These are phyloP conservation scores for Kluyveromyces starmeri DNA, from an alignment of 805 yeast genomes.

Conservation along the genomic window DNA sequence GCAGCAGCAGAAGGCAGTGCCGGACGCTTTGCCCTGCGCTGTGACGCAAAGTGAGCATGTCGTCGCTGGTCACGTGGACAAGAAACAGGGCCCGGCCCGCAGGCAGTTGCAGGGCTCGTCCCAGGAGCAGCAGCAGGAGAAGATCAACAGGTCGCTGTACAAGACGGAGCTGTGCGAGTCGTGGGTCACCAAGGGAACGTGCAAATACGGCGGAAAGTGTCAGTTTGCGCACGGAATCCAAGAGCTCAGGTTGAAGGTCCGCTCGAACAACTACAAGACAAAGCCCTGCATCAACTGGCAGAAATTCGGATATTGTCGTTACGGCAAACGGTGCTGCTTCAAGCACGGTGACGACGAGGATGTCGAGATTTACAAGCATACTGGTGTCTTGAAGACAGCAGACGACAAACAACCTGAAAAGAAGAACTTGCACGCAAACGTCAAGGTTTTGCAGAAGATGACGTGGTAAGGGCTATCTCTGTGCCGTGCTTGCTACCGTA, in stretches of 20 bases:
- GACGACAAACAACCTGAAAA: constrained; percentile 7
- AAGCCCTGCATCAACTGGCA: constrained; percentile 88
- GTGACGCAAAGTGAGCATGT: constrained; percentile 4
- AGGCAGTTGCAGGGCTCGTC: constrained; percentile 6
- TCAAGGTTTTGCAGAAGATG: constrained; percentile 24
- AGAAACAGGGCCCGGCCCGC: not conserved
- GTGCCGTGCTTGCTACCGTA: too few species aligned
- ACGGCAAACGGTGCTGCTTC: constrained; percentile 88
- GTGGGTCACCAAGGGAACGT: constrained; percentile 55
- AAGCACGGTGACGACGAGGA: constrained; percentile 53
- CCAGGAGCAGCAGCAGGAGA: constrained; percentile 8
- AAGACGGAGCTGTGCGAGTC: constrained; percentile 87
- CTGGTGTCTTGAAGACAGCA: constrained; percentile 11
- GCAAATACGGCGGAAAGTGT: constrained; percentile 87
- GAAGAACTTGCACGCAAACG: constrained; percentile 24
- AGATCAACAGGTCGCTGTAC: constrained; percentile 58
- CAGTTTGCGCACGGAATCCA: constrained; percentile 88
- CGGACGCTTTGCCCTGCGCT: too few species aligned
- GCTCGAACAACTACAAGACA: constrained; percentile 76
- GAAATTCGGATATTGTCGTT: constrained; percentile 72
- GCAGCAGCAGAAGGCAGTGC: constrained; percentile 1
- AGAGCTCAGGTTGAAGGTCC: constrained; percentile 61
- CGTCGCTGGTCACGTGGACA: constrained; percentile 1
- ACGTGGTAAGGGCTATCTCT: too few species aligned
- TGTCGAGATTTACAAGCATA: constrained; percentile 22